phyloP scores from a whole-genome alignment of 2,329 filamentous ascomycete species.

The Thermothelomyces thermophilus region DNA sequence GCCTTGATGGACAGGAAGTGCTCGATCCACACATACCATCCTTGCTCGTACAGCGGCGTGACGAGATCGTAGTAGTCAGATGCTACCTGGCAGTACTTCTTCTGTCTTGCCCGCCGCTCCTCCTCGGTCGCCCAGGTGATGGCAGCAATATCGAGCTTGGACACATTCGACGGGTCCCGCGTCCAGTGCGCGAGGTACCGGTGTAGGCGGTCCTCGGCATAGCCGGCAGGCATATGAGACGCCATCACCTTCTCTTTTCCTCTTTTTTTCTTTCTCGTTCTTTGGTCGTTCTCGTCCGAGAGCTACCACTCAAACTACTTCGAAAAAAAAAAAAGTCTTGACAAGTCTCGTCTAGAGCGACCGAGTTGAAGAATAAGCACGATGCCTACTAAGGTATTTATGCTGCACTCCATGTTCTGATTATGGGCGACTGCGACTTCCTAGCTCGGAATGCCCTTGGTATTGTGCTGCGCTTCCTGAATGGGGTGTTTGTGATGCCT shows the following conservation, averaged over 20 bases:
- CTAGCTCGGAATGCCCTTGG: not conserved
- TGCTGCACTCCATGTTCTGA: too few species aligned
- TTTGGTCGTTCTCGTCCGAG: not conserved
- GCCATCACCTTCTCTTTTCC: not conserved
- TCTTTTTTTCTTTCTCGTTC: not conserved
- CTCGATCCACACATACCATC: slow-evolving; percentile 34
- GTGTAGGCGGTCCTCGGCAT: slow-evolving; percentile 6
- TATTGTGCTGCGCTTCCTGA: not conserved
- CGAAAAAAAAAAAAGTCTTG: not conserved
- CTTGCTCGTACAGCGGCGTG: slow-evolving; percentile 69
- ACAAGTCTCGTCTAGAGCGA: too few species aligned
- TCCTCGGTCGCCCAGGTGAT: slow-evolving; percentile 15
- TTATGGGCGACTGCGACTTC: not conserved
- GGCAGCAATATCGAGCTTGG: slow-evolving; percentile 10
- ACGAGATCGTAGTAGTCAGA: slow-evolving; percentile 62
- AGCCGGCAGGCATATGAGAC: slow-evolving; percentile 7
- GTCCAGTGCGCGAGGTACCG: slow-evolving; percentile 14
- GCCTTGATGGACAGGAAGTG: too few species aligned
- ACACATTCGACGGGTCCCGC: slow-evolving; percentile 6
- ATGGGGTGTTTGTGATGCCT: not conserved
- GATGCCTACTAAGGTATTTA: not conserved
- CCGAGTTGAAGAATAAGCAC: not conserved
- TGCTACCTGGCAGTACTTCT: slow-evolving; percentile 13
- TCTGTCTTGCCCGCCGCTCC: slow-evolving; percentile 12
- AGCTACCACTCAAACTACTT: not conserved